Percentiles rank a stretch among this genome's conserved stretches.
phyloP scores from a whole-genome alignment of 345 rosid genomes.

The Aethionema arabicum region DNA sequence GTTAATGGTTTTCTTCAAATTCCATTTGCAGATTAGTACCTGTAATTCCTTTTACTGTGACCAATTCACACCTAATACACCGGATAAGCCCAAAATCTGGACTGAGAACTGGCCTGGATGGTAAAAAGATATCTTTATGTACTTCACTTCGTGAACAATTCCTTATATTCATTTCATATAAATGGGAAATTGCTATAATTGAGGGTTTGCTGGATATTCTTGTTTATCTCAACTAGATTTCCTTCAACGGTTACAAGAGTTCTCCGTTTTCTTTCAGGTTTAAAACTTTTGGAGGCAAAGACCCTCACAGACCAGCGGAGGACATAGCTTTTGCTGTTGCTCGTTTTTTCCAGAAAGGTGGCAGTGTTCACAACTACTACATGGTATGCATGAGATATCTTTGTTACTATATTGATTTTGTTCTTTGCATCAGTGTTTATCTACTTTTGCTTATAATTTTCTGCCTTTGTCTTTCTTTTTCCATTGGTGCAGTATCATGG shows the following conservation, averaged over 20 bases:
- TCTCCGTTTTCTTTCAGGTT: conserved; percentile 53
- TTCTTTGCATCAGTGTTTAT: not conserved
- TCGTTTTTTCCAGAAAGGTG: conserved; percentile 90
- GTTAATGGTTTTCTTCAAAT: too few species aligned
- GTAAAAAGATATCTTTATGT: conserved; percentile 36
- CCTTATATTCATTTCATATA: too few species aligned
- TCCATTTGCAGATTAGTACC: conserved; percentile 56
- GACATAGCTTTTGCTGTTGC: conserved; percentile 88
- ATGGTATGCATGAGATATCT: conserved; percentile 49
- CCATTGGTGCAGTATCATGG: conserved; percentile 73
- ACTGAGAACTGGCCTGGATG: conserved; percentile 99
- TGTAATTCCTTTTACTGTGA: conserved; percentile 90
- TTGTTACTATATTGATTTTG: not conserved
- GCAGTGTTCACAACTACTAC: conserved; percentile 84
- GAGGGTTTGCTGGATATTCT: too few species aligned
- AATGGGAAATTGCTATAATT: too few species aligned
- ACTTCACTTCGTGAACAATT: too few species aligned
- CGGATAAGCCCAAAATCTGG: conserved; percentile 91
- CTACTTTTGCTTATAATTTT: not conserved
- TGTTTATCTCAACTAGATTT: conserved; percentile 40
- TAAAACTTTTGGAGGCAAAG: conserved; percentile 80
- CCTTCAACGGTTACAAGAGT: conserved; percentile 42
- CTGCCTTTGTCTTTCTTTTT: too few species aligned
- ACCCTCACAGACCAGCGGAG: conserved; percentile 91
- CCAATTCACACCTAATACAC: conserved; percentile 67